Evolutionary conservation across 495 filamentous ascomycete species (phyloP), one percentile per base, ranked within the genome.

Genomic region (Haplographium delicatum): DNA sequence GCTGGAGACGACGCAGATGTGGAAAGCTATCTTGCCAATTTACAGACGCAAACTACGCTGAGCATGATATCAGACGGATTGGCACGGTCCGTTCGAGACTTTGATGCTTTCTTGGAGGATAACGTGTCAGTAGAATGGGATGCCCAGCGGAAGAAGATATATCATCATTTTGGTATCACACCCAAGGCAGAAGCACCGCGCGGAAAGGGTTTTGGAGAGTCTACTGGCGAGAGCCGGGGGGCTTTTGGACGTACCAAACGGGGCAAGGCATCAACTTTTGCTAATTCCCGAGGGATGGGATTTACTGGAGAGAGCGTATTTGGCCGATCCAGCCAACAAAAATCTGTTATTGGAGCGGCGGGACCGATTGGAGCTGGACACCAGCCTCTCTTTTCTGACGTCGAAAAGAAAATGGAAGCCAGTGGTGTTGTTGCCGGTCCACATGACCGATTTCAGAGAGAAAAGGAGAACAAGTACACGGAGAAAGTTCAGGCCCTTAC

Each of bases 101-200:
- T 99, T 56, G 89, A 99, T 62, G 65, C 76, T 31, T 96, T 94
- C 64, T 69, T 99, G 37, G 93, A 96, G 62, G 90, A 95, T 56
- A 91, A 93, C 61, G 84, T 96, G 5, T 88, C 88, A 6, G 83
- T 93, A 72, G 88, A 96, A 65, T 97, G 91, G 91, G 89, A 97
- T 47, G 81, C 84, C 5, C 93, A 97, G 68, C 83, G 91, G 30
- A 86, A 84, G 62, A 82, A 82, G 45, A 95, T 97, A 44, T 96
- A 96, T 63, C 81, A 95, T 59, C 93, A 99, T 62, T 97, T 99
- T 64, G 93, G 93, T 6, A 84, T 99, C 33, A 85, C 78, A 50
- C 74, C 82, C 6, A 80, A 74, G 54, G 78, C 83, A 35, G 42
- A 62, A 23, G 56, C 68, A 44, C 62, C 63, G 46, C 57, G 68